Conservation (phyloP, 2,329 filamentous ascomycete species). For the Thelonectria blattea region DNA sequence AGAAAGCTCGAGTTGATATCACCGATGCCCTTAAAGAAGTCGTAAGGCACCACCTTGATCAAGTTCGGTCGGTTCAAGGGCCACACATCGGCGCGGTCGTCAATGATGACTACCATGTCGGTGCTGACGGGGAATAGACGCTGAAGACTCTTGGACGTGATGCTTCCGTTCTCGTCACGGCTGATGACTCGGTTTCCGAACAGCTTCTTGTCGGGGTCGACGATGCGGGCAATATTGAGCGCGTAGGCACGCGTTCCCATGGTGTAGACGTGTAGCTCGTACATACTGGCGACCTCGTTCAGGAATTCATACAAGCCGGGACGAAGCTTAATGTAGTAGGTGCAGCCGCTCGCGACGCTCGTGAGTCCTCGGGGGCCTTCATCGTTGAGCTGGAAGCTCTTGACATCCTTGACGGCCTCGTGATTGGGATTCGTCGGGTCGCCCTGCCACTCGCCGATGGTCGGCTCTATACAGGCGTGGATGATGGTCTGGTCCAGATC, state of each 20-base stretch:
- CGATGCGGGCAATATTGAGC: slow-evolving; percentile 86
- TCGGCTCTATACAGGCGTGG: slow-evolving; percentile 95
- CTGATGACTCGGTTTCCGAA: slow-evolving; percentile 96
- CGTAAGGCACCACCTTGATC: slow-evolving; percentile 93
- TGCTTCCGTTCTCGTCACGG: slow-evolving; percentile 93
- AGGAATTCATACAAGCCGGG: slow-evolving; percentile 86
- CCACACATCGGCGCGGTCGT: slow-evolving; percentile 97
- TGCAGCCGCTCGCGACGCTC: slow-evolving; percentile 73
- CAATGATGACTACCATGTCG: slow-evolving; percentile 99
- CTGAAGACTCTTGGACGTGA: slow-evolving; percentile 88
- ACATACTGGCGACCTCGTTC: slow-evolving; percentile 76
- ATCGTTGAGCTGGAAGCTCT: slow-evolving; percentile 86
- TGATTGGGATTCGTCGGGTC: slow-evolving; percentile 91
- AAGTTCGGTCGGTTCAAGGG: slow-evolving; percentile 87
- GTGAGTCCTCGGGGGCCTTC: slow-evolving; percentile 75
- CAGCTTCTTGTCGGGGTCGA: slow-evolving; percentile 86
- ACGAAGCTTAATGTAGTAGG: slow-evolving; percentile 98
- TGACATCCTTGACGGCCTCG: slow-evolving; percentile 86
- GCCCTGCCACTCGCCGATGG: slow-evolving; percentile 92
- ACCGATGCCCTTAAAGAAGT: slow-evolving; percentile 97
- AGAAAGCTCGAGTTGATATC: slow-evolving; percentile 99
- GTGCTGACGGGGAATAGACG: slow-evolving; percentile 95
- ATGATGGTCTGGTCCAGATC: slow-evolving; percentile 99
- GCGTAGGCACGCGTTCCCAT: slow-evolving; percentile 99
- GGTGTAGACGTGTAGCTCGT: slow-evolving; percentile 97